These are phyloP conservation scores for Gyrodon lividus DNA, from an alignment of 768 basidiomycete genomes.

Conservation along the genomic window DNA sequence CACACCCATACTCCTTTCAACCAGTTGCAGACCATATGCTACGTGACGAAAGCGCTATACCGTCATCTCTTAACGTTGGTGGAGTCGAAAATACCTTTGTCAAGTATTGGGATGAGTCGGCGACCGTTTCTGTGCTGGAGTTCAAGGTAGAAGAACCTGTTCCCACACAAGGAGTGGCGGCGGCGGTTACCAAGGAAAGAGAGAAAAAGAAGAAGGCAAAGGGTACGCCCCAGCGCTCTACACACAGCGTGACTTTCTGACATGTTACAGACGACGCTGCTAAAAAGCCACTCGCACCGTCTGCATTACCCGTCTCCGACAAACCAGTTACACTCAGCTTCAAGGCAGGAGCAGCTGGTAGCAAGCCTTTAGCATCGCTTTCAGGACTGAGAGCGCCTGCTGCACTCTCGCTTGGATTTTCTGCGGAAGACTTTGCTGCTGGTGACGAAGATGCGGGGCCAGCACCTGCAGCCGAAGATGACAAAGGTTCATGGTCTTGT, in stretches of 20 bases:
- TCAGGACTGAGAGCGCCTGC: constrained; percentile 34
- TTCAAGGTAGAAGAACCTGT: constrained; percentile 71
- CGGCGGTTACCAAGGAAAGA: constrained; percentile 58
- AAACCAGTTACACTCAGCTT: constrained; percentile 82
- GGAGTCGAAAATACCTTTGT: constrained; percentile 74
- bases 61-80: constrained; percentile 66
- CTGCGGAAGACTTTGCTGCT: constrained; percentile 55
- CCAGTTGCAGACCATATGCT: constrained; percentile 71
- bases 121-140: constrained; percentile 70
- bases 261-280: constrained; percentile 32
- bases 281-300: constrained; percentile 51
- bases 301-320: constrained; percentile 68
- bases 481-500: constrained; percentile 26
- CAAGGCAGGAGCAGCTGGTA: constrained; percentile 39
- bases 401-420: constrained; percentile 60
- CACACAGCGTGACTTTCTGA: constrained; percentile 9
- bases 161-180: constrained; percentile 21
- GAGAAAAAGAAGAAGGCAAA: constrained; percentile 55
- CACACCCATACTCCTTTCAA: constrained; percentile 88
- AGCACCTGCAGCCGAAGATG: constrained; percentile 47
- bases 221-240: constrained; percentile 34
- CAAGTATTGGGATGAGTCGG: constrained; percentile 90
- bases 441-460: constrained; percentile 44
- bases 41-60: constrained; percentile 74
- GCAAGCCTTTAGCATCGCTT: constrained; percentile 19